Percentiles rank a stretch among this genome's conserved stretches.
phyloP scores from a whole-genome alignment of 202 grass and related monocot genomes.

The Schoenoplectus tabernaemontani region DNA sequence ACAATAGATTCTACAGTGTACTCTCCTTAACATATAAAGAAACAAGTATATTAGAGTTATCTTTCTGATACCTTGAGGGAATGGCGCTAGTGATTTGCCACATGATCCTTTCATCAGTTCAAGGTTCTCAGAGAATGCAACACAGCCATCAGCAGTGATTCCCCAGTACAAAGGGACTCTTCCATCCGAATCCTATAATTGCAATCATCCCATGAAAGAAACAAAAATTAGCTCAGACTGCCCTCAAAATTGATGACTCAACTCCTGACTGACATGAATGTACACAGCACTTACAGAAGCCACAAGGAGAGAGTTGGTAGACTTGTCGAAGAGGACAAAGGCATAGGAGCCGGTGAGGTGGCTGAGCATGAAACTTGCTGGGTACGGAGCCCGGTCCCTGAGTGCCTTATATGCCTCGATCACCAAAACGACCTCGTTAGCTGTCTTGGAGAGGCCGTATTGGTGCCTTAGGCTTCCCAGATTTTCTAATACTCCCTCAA shows the following conservation, averaged over 20 bases:
- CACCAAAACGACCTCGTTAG: slow-evolving; percentile 68
- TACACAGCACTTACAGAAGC: slow-evolving; percentile 43
- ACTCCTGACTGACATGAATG: background rate
- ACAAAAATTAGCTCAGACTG: background rate
- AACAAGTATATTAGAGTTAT: background rate
- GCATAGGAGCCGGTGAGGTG: slow-evolving; percentile 75
- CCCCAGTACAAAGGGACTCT: slow-evolving; percentile 88
- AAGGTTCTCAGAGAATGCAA: slow-evolving; percentile 66
- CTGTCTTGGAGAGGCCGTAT: slow-evolving; percentile 81
- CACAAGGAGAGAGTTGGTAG: slow-evolving; percentile 63
- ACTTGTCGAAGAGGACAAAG: slow-evolving; percentile 95
- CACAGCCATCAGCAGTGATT: slow-evolving; percentile 67
- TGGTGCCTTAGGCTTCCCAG: slow-evolving; percentile 67
- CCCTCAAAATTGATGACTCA: background rate
- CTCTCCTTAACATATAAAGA: background rate
- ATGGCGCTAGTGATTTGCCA: slow-evolving; percentile 89
- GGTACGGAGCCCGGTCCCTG: slow-evolving; percentile 79
- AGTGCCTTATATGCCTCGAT: slow-evolving; percentile 97
- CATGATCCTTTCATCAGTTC: slow-evolving; percentile 87
- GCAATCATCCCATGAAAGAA: background rate
- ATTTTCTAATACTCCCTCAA: slow-evolving; percentile 79
- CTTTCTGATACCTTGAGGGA: slow-evolving; percentile 60
- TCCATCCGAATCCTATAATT: slow-evolving; percentile 59
- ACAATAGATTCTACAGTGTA: background rate
- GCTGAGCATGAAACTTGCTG: slow-evolving; percentile 85